These are phyloP conservation scores for Limonomyces culmigenus DNA, from an alignment of 1,284 basidiomycete species.

Conservation along the genomic window DNA sequence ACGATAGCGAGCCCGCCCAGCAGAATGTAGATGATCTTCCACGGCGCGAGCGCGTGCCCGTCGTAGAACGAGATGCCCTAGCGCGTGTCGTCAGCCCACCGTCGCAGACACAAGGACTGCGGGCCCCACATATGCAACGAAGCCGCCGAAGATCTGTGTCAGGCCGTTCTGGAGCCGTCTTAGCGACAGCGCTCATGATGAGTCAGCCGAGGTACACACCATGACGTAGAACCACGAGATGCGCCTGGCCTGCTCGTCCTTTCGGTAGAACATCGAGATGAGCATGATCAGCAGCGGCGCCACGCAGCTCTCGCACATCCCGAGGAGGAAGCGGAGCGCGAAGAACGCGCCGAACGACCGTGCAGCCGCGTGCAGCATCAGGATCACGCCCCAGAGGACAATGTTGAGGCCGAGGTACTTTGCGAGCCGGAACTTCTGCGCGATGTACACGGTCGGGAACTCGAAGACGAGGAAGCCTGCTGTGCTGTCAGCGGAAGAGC, in stretches of 20 bases:
- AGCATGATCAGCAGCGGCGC: constrained; percentile 46
- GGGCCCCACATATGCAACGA: constrained; percentile 38
- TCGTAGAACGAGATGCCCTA: constrained; percentile 42
- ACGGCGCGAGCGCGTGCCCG: constrained; percentile 29
- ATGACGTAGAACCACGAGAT: constrained; percentile 57
- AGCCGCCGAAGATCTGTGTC: constrained; percentile 47
- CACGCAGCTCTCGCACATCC: constrained; percentile 50
- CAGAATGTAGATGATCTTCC: constrained; percentile 46
- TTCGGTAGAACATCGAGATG: constrained; percentile 56
- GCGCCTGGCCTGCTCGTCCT: constrained; percentile 44
- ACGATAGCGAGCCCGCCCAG: constrained; percentile 44
- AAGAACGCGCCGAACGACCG: constrained; percentile 45
- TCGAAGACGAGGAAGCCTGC: constrained; percentile 47
- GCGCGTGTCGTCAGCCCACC: constrained; percentile 1
- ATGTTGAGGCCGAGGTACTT: constrained; percentile 51
- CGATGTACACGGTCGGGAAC: constrained; percentile 50
- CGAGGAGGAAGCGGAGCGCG: constrained; percentile 40
- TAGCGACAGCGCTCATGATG: not conserved
- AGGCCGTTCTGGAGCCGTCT: constrained; percentile 30
- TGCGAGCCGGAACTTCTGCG: constrained; percentile 38
- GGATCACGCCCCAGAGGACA: constrained; percentile 38
- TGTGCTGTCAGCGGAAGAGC: not conserved
- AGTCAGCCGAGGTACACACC: constrained; percentile 18
- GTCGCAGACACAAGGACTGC: not conserved
- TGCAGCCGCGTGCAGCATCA: constrained; percentile 43